A percentile compares a stretch with the other conserved stretches of the same genome.
These are phyloP conservation scores for Trypethelium eluteriae DNA, from an alignment of 495 filamentous ascomycete genomes.

Conservation along the genomic window DNA sequence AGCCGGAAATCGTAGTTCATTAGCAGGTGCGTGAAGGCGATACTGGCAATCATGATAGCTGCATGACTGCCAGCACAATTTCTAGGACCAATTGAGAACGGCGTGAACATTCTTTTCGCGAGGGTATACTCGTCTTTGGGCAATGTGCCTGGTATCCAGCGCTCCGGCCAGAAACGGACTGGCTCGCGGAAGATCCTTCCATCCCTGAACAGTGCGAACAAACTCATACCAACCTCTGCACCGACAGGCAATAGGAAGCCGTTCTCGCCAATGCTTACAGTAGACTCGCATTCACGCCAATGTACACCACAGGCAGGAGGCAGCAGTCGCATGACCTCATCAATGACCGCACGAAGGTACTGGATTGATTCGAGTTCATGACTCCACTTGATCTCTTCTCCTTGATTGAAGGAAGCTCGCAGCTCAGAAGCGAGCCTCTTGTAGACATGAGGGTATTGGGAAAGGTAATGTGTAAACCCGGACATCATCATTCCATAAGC, in stretches of 20 bases:
- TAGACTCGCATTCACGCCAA: constrained; percentile 17
- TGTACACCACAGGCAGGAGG: constrained; percentile 19
- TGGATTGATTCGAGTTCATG: constrained; percentile 15
- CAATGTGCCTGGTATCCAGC: constrained; percentile 12
- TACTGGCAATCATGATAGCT: constrained; percentile 19
- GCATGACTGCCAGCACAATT: constrained; percentile 16
- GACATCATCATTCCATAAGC: constrained; percentile 18
- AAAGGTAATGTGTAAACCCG: constrained; percentile 17
- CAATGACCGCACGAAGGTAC: constrained; percentile 20
- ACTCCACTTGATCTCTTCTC: constrained; percentile 14
- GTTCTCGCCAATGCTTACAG: constrained; percentile 11
- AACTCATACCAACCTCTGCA: constrained; percentile 14
- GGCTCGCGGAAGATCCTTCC: constrained; percentile 16
- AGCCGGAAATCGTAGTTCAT: constrained; percentile 16
- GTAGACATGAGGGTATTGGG: constrained; percentile 15
- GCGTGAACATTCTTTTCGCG: constrained; percentile 17
- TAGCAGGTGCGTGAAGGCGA: constrained; percentile 11
- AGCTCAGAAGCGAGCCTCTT: constrained; percentile 14
- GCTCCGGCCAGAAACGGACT: constrained; percentile 15
- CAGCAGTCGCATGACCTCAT: constrained; percentile 18
- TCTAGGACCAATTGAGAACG: constrained; percentile 14
- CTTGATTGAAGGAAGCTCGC: constrained; percentile 14
- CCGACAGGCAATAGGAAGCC: constrained; percentile 12
- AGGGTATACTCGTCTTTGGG: constrained; percentile 14
- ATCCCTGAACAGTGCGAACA: constrained; percentile 17